Base-by-base conservation (phyloP, 768 basidiomycete species). In the Candolleomyces aberdarensis region DNA sequence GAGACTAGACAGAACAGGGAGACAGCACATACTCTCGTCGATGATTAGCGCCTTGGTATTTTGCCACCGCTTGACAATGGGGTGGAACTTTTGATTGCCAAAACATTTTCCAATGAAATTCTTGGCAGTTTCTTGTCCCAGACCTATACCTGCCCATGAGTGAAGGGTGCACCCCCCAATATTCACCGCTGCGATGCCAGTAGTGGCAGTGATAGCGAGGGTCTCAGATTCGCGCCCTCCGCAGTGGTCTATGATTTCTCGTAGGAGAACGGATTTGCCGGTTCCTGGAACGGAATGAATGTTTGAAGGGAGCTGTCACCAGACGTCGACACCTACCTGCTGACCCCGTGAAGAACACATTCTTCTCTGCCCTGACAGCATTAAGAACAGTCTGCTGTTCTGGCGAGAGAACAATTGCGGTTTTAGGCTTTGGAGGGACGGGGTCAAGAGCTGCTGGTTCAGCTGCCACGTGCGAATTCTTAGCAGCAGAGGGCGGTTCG, bases 341-440 rank as follows among this genome's bases (percentile, higher is more conserved):
- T 17, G 89, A 88, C 1, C 93, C 93, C 0, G 92, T 94, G 70
- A 94, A 94, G 73, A 94, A 94, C 8, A 94, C 84, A 66, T 77
- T 92, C 63, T 82, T 73, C 3, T 86, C 85, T 10, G 74, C 74
- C 49, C 83, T 79, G 7, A 94, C 89, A 65, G 68, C 72, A 14
- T 75, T 65, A 7, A 88, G 69, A 6, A 88, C 81, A 3, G 57
- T 53, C 51, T 65, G 69, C 69, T 89, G 87, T 67, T 87, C 84
- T 4, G 72, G 67, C 11, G 86, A 87, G 13, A 89, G 73, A 5
- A 83, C 65, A 32, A 69, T 26, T 14, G 66, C 29, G 17, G 29
- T 19, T 51, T 51, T 29, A 6, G 26, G 61, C 36, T 26, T 19
- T 2, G 40, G 31, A n/a, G 54, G n/a, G 9, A 17, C 39, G 11